phyloP scores from a whole-genome alignment of 2,329 filamentous ascomycete species.

The Fusarium sp. region DNA sequence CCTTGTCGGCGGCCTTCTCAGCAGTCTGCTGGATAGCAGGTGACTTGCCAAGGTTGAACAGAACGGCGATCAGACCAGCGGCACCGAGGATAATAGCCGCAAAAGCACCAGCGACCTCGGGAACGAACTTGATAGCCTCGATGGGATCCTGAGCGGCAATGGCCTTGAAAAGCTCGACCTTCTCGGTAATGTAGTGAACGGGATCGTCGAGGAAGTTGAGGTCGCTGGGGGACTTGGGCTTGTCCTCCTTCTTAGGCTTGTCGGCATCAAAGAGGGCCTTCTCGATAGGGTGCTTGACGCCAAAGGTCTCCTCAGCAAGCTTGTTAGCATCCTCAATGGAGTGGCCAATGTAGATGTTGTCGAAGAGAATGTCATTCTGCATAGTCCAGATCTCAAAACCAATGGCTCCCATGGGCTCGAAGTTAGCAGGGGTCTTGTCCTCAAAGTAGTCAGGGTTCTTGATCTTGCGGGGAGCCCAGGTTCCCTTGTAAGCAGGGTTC shows the following conservation, averaged over 20 bases:
- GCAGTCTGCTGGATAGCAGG: slow-evolving; percentile 81
- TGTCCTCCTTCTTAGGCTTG: slow-evolving; percentile 78
- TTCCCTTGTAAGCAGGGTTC: slow-evolving; percentile 98
- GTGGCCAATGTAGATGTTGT: slow-evolving; percentile 99
- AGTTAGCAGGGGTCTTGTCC: slow-evolving; percentile 96
- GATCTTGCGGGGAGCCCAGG: slow-evolving; percentile 95
- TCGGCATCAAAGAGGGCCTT: slow-evolving; percentile 81
- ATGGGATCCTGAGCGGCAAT: slow-evolving; percentile 85
- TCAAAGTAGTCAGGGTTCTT: slow-evolving; percentile 96
- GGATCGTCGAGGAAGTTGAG: slow-evolving; percentile 94
- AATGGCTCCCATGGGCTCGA: slow-evolving; percentile 98
- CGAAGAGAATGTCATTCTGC: slow-evolving; percentile 98
- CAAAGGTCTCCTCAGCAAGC: slow-evolving; percentile 89
- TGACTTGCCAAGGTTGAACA: slow-evolving; percentile 73
- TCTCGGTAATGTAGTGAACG: slow-evolving; percentile 88
- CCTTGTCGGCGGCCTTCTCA: slow-evolving; percentile 74
- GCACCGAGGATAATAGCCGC: slow-evolving; percentile 77
- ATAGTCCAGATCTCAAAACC: slow-evolving; percentile 99
- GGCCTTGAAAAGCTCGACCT: slow-evolving; percentile 89
- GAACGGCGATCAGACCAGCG: slow-evolving; percentile 75
- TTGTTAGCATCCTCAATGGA: slow-evolving; percentile 92
- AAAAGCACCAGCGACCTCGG: slow-evolving; percentile 88
- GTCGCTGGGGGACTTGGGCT: slow-evolving; percentile 77
- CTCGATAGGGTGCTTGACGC: slow-evolving; percentile 87
- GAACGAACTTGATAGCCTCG: slow-evolving; percentile 87